A percentile compares a stretch with the other conserved stretches of the same genome.
These are phyloP conservation scores for Neofusicoccum parvum DNA, from an alignment of 2,329 filamentous ascomycete species.

Conservation along the genomic window DNA sequence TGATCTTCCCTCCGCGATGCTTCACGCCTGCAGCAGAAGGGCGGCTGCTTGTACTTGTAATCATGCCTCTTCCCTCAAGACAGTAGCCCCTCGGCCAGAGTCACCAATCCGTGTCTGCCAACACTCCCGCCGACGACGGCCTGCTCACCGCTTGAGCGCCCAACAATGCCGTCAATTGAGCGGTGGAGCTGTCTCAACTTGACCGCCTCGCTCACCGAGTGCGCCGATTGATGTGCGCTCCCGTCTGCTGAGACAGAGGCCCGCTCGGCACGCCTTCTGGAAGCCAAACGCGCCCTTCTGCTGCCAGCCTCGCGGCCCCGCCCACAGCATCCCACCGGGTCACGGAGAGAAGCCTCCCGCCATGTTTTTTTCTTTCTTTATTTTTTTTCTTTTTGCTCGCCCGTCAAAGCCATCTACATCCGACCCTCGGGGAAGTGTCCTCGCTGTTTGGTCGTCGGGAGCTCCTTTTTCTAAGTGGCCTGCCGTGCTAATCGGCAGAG, in stretches of 20 bases:
- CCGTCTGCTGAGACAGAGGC: slow-evolving; percentile 1
- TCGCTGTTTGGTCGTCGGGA: not conserved
- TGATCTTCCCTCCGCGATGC: not conserved
- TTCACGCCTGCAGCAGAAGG: slow-evolving; percentile 4
- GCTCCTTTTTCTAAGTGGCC: not conserved
- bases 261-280: not conserved
- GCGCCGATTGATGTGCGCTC: slow-evolving; percentile 4
- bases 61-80: slow-evolving; percentile 19
- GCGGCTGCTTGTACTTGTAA: slow-evolving; percentile 20
- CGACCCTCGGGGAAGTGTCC: not conserved
- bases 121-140: not conserved
- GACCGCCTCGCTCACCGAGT: slow-evolving; percentile 9
- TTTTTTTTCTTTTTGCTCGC: too few species aligned
- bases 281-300: not conserved
- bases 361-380: not conserved
- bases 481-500: not conserved
- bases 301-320: not conserved
- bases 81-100: not conserved
- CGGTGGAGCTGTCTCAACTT: slow-evolving; percentile 11
- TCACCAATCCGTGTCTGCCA: slow-evolving; percentile 15
- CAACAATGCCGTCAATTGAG: not conserved
- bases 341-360: not conserved
- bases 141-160: not conserved
- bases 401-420: not conserved
- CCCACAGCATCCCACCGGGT: too few species aligned